phyloP scores from a whole-genome alignment of 768 basidiomycete genomes.

The Myochromella boudieri region DNA sequence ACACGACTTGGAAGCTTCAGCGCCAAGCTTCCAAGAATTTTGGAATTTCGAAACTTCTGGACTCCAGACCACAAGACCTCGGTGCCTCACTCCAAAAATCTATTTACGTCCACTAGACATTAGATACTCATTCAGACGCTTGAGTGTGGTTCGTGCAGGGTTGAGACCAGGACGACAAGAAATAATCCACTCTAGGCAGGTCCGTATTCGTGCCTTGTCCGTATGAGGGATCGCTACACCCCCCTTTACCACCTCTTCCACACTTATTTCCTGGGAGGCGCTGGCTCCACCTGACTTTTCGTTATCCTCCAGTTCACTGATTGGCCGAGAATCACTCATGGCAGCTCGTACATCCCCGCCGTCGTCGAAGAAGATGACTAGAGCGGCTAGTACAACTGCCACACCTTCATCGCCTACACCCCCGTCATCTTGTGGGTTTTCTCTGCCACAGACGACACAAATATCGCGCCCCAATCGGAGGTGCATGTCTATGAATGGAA shows the following conservation, averaged over 20 bases:
- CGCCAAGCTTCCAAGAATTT: no score
- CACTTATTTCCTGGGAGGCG: neutral
- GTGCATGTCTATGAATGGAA: conserved; percentile 12
- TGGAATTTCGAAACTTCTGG: no score
- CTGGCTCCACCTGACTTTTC: neutral
- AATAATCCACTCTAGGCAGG: conserved; percentile 85
- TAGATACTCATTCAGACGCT: conserved; percentile 73
- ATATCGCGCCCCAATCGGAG: conserved; percentile 4
- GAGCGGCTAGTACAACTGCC: conserved; percentile 12
- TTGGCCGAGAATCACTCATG: neutral
- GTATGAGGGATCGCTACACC: conserved; percentile 2
- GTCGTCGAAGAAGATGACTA: conserved; percentile 10
- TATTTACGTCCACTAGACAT: conserved; percentile 29
- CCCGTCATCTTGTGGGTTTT: neutral
- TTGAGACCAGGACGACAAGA: conserved; percentile 73
- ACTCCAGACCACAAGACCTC: no score
- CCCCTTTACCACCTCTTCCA: neutral
- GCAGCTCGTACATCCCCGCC: neutral
- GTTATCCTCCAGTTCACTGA: neutral
- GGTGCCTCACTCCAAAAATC: neutral
- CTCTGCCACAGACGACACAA: conserved; percentile 12
- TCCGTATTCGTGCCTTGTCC: conserved; percentile 66
- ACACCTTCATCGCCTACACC: conserved; percentile 13
- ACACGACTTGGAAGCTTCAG: no score
- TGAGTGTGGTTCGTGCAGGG: conserved; percentile 80